Conservation (phyloP, 192 early-diverging fungal genomes). For the Coemansia sp. region DNA sequence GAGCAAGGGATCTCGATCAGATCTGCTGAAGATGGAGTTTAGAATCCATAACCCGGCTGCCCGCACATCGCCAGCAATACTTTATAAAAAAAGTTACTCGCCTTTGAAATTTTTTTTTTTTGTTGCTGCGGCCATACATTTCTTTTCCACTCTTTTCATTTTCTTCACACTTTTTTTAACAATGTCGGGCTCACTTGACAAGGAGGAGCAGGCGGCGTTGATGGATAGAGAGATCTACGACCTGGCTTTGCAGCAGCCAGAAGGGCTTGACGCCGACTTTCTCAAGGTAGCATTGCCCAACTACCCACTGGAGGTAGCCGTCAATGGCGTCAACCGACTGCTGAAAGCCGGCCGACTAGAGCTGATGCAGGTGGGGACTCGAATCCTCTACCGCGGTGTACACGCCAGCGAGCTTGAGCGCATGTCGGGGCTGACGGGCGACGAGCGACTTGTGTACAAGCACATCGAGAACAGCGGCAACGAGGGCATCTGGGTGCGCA, state of each 20-base stretch:
- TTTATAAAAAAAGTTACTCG: not conserved
- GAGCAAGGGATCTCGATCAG: conserved; percentile 57
- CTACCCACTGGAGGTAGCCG: conserved; percentile 18
- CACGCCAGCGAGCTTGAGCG: conserved; percentile 30
- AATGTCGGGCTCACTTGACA: not conserved
- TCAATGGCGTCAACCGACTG: conserved; percentile 43
- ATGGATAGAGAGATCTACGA: conserved; percentile 24
- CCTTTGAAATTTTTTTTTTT: not conserved
- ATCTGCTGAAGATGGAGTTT: not conserved
- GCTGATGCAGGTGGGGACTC: conserved; percentile 34
- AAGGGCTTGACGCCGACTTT: conserved; percentile 20
- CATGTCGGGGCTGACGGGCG: conserved; percentile 57
- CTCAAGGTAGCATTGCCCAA: conserved; percentile 17
- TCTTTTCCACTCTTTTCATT: not conserved
- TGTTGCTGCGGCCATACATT: not conserved
- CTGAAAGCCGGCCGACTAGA: conserved; percentile 25
- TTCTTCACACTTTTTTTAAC: not conserved
- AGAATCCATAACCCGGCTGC: not conserved
- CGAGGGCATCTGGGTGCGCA: conserved; percentile 82
- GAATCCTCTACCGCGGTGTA: conserved; percentile 31
- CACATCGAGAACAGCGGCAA: conserved; percentile 76
- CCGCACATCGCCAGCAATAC: not conserved
- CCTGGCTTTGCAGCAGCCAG: conserved; percentile 8
- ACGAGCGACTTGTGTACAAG: conserved; percentile 79
- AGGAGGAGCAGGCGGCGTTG: not conserved